Conservation (phyloP, 306 rosid species). For the Acacia crassicarpa region DNA sequence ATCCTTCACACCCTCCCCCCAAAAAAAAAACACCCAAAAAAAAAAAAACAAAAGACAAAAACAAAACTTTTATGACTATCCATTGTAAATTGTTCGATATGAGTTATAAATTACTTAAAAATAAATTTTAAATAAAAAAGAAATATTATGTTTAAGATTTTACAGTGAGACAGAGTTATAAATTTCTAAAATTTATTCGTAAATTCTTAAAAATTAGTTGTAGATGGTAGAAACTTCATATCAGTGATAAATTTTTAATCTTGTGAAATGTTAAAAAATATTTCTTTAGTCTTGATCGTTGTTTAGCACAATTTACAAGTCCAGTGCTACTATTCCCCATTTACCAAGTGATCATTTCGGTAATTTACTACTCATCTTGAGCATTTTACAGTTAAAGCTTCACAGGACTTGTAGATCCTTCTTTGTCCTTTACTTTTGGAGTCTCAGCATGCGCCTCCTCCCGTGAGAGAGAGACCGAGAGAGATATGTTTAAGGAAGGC, state of each 20-base stretch:
- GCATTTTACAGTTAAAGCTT: background rate
- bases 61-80: too few species aligned
- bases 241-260: background rate
- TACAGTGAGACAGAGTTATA: background rate
- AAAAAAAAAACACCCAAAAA: too few species aligned
- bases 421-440: background rate
- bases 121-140: too few species aligned
- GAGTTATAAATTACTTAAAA: too few species aligned
- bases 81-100: too few species aligned
- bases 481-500: background rate
- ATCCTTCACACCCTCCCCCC: too few species aligned
- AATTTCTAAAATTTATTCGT: background rate
- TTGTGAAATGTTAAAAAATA: background rate
- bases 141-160: background rate
- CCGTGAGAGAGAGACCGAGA: background rate
- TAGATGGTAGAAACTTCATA: background rate
- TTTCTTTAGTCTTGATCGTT: background rate
- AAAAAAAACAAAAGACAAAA: too few species aligned
- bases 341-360: background rate
- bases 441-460: background rate
- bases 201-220: background rate
- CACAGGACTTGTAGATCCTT: background rate
- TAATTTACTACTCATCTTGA: background rate
- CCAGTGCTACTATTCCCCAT: background rate
- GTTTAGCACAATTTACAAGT: background rate